phyloP scores from a whole-genome alignment of 208 protist species.

The Vickermania ingenoplastis region DNA sequence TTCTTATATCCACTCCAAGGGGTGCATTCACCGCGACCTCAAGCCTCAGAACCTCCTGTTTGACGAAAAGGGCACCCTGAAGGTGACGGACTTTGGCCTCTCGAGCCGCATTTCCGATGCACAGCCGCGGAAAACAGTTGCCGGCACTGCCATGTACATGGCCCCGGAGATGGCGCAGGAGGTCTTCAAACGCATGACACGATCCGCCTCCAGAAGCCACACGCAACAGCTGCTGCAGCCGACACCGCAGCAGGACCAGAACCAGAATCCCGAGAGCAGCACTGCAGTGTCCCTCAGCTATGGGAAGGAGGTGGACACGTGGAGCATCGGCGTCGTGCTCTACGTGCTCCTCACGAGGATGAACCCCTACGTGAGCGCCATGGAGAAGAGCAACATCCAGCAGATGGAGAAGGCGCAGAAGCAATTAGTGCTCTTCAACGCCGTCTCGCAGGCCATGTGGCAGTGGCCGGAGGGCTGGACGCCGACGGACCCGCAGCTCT shows the following conservation, averaged over 20 bases:
- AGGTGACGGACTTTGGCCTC: slow-evolving; percentile 90
- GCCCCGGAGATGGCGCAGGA: slow-evolving; percentile 80
- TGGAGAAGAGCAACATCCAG: slow-evolving; percentile 35
- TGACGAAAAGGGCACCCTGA: slow-evolving; percentile 81
- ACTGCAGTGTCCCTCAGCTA: slow-evolving; percentile 55
- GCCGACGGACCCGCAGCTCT: slow-evolving; percentile 40
- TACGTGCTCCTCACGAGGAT: slow-evolving; percentile 80
- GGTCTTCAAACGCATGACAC: slow-evolving; percentile 74
- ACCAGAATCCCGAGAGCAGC: no score
- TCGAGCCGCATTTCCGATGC: slow-evolving; percentile 68
- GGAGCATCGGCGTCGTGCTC: slow-evolving; percentile 83
- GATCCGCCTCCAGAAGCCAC: slow-evolving; percentile 9
- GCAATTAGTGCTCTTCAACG: slow-evolving; percentile 58
- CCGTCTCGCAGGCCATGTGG: slow-evolving; percentile 65
- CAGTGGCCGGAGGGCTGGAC: slow-evolving; percentile 61
- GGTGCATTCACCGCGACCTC: slow-evolving; percentile 85
- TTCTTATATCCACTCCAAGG: slow-evolving; percentile 75
- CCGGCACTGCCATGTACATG: slow-evolving; percentile 88
- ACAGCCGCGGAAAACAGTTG: slow-evolving; percentile 79
- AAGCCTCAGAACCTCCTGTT: slow-evolving; percentile 90
- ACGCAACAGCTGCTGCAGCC: neutral
- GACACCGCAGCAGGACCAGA: no score
- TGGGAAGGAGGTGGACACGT: slow-evolving; percentile 81
- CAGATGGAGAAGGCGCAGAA: slow-evolving; percentile 64
- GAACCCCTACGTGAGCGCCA: slow-evolving; percentile 76